A percentile compares a stretch with the other conserved stretches of the same genome.
These are phyloP conservation scores for Mycena capillaripes DNA, from an alignment of 768 basidiomycete species.

Conservation along the genomic window DNA sequence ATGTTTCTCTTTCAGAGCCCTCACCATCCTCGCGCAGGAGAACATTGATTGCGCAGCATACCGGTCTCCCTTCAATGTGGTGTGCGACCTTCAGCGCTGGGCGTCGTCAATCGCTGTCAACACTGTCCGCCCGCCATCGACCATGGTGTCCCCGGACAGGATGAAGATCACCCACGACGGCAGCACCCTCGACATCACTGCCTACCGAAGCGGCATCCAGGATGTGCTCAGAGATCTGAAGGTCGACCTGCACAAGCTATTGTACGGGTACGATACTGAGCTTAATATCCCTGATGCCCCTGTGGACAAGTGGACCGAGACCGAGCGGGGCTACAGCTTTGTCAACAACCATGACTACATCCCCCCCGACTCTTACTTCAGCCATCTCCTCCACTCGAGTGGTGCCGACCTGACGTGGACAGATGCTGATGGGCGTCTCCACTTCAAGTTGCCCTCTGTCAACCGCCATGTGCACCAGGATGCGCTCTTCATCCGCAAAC, in stretches of 20 bases:
- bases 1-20: too few relatives aligned
- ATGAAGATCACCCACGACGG: neutral
- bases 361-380: neutral
- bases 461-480: neutral
- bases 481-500: neutral
- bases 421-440: neutral
- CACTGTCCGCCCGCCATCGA: too few relatives aligned
- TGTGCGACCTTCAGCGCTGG: too few relatives aligned
- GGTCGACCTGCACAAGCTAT: neutral
- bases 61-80: too few relatives aligned
- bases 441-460: neutral
- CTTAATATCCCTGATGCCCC: neutral
- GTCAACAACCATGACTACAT: neutral
- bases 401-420: neutral
- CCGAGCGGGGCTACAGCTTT: neutral
- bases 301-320: neutral
- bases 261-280: neutral
- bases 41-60: too few relatives aligned
- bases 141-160: neutral
- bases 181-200: neutral
- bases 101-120: too few relatives aligned
- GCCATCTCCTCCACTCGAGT: neutral
- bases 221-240: neutral
- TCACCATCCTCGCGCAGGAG: too few relatives aligned
- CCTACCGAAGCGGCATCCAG: neutral